Conservation (phyloP, 108 stramenopile species). For the Nitzschia sp. region DNA sequence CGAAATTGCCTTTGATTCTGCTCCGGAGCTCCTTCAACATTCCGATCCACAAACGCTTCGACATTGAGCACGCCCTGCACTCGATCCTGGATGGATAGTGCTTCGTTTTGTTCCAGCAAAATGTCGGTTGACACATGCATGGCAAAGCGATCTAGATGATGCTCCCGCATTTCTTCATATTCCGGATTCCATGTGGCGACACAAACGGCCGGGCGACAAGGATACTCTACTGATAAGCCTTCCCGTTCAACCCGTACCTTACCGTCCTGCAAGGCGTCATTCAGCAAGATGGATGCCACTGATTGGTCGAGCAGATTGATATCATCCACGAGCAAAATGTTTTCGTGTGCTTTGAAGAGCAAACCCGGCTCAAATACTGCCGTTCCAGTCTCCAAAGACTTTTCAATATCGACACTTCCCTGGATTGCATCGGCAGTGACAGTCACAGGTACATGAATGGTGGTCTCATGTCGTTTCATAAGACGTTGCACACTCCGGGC, state of each 20-base stretch:
- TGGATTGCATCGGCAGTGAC: constrained; percentile 65
- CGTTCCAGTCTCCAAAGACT: constrained; percentile 59
- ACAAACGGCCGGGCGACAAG: constrained; percentile 64
- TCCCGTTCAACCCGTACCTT: constrained; percentile 81
- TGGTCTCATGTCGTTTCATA: too few species aligned
- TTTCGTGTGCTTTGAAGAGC: background rate
- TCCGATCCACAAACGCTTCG: background rate
- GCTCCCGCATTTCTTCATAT: constrained; percentile 81
- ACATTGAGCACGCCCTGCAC: background rate
- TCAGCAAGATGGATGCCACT: background rate
- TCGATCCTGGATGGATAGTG: background rate
- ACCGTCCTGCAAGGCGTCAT: constrained; percentile 39
- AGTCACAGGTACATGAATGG: too few species aligned
- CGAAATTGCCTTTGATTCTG: too few species aligned
- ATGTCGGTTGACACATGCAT: too few species aligned
- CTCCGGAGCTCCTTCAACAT: too few species aligned
- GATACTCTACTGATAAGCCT: constrained; percentile 73
- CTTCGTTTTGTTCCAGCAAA: constrained; percentile 57
- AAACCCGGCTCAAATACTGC: background rate
- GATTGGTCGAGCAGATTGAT: background rate
- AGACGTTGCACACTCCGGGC: too few species aligned
- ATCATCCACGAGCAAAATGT: background rate
- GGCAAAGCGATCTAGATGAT: constrained; percentile 81
- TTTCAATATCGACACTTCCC: constrained; percentile 80
- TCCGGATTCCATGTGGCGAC: constrained; percentile 88